phyloP scores from a whole-genome alignment of 2,329 filamentous ascomycete species.

The Pseudocercospora cruenta region DNA sequence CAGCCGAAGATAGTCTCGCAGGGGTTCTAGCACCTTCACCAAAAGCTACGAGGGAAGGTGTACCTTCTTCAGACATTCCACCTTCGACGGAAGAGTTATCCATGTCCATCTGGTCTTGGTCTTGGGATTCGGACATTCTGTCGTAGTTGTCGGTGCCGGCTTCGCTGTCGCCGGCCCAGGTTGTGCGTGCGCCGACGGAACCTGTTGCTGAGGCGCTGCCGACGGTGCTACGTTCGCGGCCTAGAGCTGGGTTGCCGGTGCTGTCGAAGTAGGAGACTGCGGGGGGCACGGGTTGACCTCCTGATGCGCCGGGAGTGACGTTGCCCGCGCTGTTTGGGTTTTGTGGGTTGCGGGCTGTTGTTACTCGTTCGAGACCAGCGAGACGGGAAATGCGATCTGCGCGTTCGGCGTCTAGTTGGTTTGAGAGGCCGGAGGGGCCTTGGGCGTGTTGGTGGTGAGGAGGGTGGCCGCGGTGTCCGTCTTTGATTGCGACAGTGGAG shows the following conservation, averaged over 20 bases:
- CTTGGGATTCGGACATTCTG: slow-evolving; percentile 65
- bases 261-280: slow-evolving; percentile 76
- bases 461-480: slow-evolving; percentile 84
- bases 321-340: slow-evolving; percentile 45
- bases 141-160: slow-evolving; percentile 54
- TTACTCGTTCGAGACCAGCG: slow-evolving; percentile 85
- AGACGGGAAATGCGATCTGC: slow-evolving; percentile 91
- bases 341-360: slow-evolving; percentile 64
- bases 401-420: slow-evolving; percentile 54
- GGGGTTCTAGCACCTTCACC: slow-evolving; percentile 78
- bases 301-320: slow-evolving; percentile 38
- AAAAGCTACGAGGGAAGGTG: slow-evolving; percentile 84
- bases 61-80: slow-evolving; percentile 83
- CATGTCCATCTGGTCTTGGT: slow-evolving; percentile 37
- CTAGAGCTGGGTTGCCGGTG: slow-evolving; percentile 66
- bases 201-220: slow-evolving; percentile 88
- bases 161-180: slow-evolving; percentile 67
- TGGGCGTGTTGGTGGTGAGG: slow-evolving; percentile 59
- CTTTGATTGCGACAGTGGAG: slow-evolving; percentile 93
- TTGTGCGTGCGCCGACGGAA: slow-evolving; percentile 69
- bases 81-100: slow-evolving; percentile 64
- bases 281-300: slow-evolving; percentile 14
- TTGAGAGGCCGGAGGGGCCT: slow-evolving; percentile 51
- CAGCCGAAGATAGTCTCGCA: slow-evolving; percentile 63
- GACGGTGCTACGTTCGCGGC: slow-evolving; percentile 81